These are phyloP conservation scores for Stramenopiles sp. DNA, from an alignment of 352 stramenopile genomes.

Conservation along the genomic window DNA sequence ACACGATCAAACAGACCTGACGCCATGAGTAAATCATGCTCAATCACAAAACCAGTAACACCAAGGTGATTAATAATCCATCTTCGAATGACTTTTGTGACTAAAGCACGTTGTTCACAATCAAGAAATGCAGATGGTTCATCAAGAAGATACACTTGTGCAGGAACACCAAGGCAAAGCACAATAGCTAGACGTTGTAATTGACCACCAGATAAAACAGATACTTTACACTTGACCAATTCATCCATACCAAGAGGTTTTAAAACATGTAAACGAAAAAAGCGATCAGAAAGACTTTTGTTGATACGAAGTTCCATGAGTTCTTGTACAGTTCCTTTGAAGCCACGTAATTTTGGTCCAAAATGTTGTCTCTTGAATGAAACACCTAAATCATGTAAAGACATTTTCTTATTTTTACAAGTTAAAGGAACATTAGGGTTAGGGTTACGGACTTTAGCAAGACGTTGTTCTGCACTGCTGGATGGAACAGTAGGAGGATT, in stretches of 20 bases:
- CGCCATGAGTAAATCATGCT: conserved; percentile 99
- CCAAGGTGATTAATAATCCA: conserved; percentile 98
- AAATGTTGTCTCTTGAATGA: conserved; percentile 99
- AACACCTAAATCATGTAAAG: conserved; percentile 19
- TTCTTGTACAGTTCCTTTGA: conserved; percentile 70
- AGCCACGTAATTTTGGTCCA: conserved; percentile 42
- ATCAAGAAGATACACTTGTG: conserved; percentile 97
- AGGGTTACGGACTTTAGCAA: not conserved
- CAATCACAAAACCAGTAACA: conserved; percentile 96
- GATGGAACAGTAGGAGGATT: conserved; percentile 14
- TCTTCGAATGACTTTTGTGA: conserved; percentile 94
- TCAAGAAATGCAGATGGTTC: conserved; percentile 95
- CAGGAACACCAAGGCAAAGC: conserved; percentile 79
- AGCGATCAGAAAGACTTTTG: conserved; percentile 79
- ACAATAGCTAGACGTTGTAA: conserved; percentile 92
- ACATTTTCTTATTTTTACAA: conserved; percentile 9
- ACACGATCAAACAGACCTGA: conserved; percentile 67
- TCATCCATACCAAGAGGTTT: conserved; percentile 85
- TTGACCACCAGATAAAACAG: conserved; percentile 88
- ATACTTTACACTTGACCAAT: conserved; percentile 92
- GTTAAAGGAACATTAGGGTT: too few species aligned
- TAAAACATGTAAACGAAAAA: conserved; percentile 95
- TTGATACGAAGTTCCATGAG: conserved; percentile 87
- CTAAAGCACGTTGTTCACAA: conserved; percentile 93
- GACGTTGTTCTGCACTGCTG: conserved; percentile 7